Conservation (phyloP, 108 stramenopile species). For the Skeletonema menzelii region DNA sequence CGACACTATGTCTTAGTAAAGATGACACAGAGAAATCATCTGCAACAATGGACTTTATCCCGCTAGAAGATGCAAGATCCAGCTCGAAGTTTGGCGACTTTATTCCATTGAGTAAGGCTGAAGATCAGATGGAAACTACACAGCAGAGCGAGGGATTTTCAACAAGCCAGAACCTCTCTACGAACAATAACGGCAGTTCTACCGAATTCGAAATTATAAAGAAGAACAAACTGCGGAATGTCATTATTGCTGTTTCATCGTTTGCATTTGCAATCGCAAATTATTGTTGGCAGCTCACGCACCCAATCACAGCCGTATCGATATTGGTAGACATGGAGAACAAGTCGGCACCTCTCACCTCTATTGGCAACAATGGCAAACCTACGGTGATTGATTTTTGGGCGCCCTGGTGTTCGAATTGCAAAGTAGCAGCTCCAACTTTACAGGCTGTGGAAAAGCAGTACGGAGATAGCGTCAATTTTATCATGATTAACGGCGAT, state of each 20-base stretch:
- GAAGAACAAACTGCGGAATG: conserved; percentile 48
- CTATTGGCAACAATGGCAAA: conserved; percentile 71
- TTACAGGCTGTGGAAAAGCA: conserved; percentile 62
- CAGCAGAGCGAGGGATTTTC: neutral
- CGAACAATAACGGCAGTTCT: neutral
- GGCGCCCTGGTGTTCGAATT: conserved; percentile 88
- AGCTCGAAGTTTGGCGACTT: neutral
- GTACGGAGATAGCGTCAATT: conserved; percentile 71
- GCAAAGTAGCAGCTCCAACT: conserved; percentile 70
- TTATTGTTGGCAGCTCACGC: conserved; percentile 68
- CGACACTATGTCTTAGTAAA: neutral
- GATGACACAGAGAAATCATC: neutral
- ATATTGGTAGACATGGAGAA: conserved; percentile 67
- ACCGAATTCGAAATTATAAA: conserved; percentile 7
- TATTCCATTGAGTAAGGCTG: neutral
- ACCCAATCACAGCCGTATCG: conserved; percentile 70
- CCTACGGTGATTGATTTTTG: conserved; percentile 87
- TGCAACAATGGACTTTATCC: neutral
- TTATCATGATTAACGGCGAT: conserved; percentile 77
- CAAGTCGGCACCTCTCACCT: conserved; percentile 48
- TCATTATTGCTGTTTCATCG: conserved; percentile 56
- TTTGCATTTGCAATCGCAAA: conserved; percentile 64
- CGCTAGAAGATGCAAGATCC: neutral
- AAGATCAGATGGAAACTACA: neutral
- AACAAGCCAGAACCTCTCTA: neutral